Percentiles rank a stretch among this genome's conserved stretches.
Evolutionary conservation across 371 early-diverging fungal genomes (phyloP).

Genomic region (Mortierella polycephala): DNA sequence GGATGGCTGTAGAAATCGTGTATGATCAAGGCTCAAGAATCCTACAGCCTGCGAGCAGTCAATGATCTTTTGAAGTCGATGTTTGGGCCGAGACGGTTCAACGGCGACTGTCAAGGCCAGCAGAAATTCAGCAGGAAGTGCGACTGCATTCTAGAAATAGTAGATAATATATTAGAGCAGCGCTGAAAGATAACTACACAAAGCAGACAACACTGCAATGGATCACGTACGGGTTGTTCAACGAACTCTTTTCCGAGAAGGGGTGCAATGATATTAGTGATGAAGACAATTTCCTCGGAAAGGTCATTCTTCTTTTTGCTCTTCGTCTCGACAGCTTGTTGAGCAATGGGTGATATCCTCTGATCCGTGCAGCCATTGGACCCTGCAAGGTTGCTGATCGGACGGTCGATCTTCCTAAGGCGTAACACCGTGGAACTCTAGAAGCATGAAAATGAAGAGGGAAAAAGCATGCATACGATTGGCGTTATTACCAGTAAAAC

Average conservation of each 20-base stretch:
- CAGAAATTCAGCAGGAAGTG: slow-evolving; percentile 30
- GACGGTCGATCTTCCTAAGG: slow-evolving; percentile 32
- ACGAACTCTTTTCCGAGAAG: slow-evolving; percentile 40
- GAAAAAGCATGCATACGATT: neutral
- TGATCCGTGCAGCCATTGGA: neutral
- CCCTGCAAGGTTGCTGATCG: neutral
- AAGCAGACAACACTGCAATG: neutral
- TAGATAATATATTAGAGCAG: neutral
- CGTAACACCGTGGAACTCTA: slow-evolving; percentile 39
- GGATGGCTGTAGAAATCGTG: slow-evolving; percentile 22
- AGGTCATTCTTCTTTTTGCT: slow-evolving; percentile 15
- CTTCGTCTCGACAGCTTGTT: neutral
- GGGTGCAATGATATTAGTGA: slow-evolving; percentile 24
- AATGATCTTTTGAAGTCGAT: slow-evolving; percentile 39
- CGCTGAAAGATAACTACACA: neutral
- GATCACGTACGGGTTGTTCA: slow-evolving; percentile 31
- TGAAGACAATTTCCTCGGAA: slow-evolving; percentile 21
- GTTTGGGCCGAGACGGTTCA: slow-evolving; percentile 26
- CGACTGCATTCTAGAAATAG: slow-evolving; percentile 16
- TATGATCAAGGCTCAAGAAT: slow-evolving; percentile 42
- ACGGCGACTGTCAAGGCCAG: slow-evolving; percentile 16
- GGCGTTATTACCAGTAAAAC: neutral
- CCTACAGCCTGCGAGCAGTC: slow-evolving; percentile 30
- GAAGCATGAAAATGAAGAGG: neutral
- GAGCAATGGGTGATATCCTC: neutral